These are phyloP conservation scores for Tephrocybe rancida DNA, from an alignment of 768 basidiomycete species.

Conservation along the genomic window DNA sequence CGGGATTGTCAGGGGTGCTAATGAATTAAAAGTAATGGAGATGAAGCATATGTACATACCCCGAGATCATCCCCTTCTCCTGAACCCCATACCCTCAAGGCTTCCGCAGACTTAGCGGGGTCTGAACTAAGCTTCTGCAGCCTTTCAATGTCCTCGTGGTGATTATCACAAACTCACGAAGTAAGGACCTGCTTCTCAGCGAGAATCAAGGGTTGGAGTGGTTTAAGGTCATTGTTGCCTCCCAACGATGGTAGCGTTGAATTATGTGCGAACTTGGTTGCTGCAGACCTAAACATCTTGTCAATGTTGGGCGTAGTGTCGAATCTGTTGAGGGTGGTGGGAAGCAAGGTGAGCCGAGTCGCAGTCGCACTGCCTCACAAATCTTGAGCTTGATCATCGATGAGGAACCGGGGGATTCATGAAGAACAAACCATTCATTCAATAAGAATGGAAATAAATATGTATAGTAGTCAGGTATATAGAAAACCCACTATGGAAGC, in stretches of 20 bases:
- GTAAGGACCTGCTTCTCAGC: slow-evolving; percentile 83
- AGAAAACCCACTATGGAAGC: too few species aligned
- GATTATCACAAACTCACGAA: slow-evolving; percentile 52
- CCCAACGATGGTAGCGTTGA: slow-evolving; percentile 73
- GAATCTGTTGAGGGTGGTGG: neutral
- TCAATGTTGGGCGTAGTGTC: neutral
- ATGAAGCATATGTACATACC: slow-evolving; percentile 53
- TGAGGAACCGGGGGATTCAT: too few species aligned
- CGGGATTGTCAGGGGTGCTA: neutral
- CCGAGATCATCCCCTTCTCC: slow-evolving; percentile 85
- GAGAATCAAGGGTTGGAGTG: slow-evolving; percentile 87
- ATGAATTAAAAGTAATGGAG: slow-evolving; percentile 3
- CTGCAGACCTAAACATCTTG: slow-evolving; percentile 75
- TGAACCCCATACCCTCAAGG: slow-evolving; percentile 69
- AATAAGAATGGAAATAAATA: too few species aligned
- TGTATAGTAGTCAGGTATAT: too few species aligned
- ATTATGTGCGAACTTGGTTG: slow-evolving; percentile 88
- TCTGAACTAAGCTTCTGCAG: slow-evolving; percentile 69
- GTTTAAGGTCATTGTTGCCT: slow-evolving; percentile 75
- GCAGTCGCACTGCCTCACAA: neutral
- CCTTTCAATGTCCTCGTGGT: too few species aligned
- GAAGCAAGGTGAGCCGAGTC: neutral
- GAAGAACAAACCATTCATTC: too few species aligned
- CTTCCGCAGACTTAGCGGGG: slow-evolving; percentile 69
- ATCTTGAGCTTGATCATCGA: too few species aligned